Evolutionary conservation across 2,329 filamentous ascomycete genomes (phyloP).

Genomic region (Pseudocercospora eumusae): DNA sequence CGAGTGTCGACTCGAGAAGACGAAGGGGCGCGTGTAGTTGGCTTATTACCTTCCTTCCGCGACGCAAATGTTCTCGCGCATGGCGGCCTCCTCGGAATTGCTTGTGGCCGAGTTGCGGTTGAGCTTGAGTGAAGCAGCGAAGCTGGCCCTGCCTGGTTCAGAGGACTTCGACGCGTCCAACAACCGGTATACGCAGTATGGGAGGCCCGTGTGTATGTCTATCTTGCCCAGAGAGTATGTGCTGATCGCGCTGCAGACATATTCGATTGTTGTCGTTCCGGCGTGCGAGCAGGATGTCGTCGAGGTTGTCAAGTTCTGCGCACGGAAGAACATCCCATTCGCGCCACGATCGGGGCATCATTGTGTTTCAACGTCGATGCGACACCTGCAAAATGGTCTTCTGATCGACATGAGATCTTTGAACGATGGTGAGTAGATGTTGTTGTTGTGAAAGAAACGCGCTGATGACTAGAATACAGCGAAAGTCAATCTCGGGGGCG

Average conservation of each 20-base stretch:
- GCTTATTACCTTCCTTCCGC: no score
- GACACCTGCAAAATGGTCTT: constrained; percentile 9
- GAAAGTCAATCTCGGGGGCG: constrained; percentile 5
- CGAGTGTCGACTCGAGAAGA: neutral
- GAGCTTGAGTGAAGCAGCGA: neutral
- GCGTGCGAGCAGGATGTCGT: constrained; percentile 10
- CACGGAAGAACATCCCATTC: neutral
- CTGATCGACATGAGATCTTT: constrained; percentile 13
- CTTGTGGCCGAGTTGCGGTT: neutral
- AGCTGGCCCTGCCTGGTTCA: neutral
- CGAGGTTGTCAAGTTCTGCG: constrained; percentile 8
- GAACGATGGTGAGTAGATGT: neutral
- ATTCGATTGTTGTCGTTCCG: constrained; percentile 2
- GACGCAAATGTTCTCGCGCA: neutral
- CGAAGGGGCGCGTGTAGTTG: neutral
- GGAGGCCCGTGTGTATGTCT: constrained; percentile 4
- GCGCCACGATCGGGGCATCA: constrained; percentile 14
- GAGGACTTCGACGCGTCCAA: constrained; percentile 10
- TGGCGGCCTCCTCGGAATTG: neutral
- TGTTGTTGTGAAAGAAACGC: neutral
- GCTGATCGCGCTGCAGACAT: constrained; percentile 2
- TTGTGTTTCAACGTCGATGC: constrained; percentile 13
- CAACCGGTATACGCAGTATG: constrained; percentile 15
- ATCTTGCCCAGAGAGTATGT: neutral
- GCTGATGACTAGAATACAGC: neutral